These are phyloP conservation scores for Pichia terricola DNA, from an alignment of 1,139 yeast genomes.

Conservation along the genomic window DNA sequence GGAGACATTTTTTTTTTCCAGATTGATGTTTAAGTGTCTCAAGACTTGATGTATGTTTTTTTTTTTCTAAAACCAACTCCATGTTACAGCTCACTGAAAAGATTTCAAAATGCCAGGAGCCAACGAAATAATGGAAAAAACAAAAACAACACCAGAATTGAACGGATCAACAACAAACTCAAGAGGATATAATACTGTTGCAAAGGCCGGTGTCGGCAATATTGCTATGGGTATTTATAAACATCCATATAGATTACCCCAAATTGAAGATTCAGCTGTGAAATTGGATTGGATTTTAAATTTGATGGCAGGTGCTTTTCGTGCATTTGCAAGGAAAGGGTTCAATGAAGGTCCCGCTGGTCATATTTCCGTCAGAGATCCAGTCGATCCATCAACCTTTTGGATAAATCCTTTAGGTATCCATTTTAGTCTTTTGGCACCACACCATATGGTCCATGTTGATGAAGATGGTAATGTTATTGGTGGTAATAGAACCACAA, in stretches of 20 bases:
- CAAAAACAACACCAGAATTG: too few species aligned
- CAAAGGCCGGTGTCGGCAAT: too few species aligned
- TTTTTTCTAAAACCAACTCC: too few species aligned
- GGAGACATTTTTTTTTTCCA: too few species aligned
- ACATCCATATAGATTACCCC: conserved; percentile 29
- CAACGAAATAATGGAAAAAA: too few species aligned
- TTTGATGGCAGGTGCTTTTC: conserved; percentile 72
- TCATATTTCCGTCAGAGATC: conserved; percentile 68
- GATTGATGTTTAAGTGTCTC: too few species aligned
- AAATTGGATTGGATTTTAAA: conserved; percentile 53
- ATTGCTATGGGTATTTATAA: conserved; percentile 27
- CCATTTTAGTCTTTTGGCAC: conserved; percentile 59
- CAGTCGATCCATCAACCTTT: conserved; percentile 54
- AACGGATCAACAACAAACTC: too few species aligned
- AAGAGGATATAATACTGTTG: too few species aligned
- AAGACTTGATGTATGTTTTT: too few species aligned
- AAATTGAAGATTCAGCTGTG: conserved; percentile 34
- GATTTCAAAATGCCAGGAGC: too few species aligned
- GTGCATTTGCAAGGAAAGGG: conserved; percentile 62
- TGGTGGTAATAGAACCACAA: conserved; percentile 34
- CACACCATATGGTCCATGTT: conserved; percentile 63
- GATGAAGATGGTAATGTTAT: conserved; percentile 58
- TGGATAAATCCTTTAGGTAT: conserved; percentile 71
- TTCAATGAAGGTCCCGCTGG: conserved; percentile 69
- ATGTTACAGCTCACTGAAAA: too few species aligned